Evolutionary conservation across 768 basidiomycete genomes (phyloP).

Genomic region (Kwoniella pini): DNA sequence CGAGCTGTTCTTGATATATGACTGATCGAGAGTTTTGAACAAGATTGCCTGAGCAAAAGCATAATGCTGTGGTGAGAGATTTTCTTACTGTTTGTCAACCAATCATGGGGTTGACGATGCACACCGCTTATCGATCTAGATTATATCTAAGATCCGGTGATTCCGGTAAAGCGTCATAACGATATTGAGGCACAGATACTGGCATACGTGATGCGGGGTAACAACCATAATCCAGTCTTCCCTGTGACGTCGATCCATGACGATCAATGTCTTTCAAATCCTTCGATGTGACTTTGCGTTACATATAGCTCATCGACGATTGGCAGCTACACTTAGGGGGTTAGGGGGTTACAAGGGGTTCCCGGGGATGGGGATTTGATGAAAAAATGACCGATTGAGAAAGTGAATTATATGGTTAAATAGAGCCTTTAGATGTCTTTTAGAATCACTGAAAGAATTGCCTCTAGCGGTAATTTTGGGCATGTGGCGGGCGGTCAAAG

Average conservation of each 20-base stretch:
- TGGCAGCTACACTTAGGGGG: no score
- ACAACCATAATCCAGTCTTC: not conserved
- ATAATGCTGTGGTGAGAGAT: slow-evolving; percentile 1
- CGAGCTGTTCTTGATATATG: not conserved
- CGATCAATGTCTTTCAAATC: no score
- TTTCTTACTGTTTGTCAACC: not conserved
- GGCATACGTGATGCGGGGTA: not conserved
- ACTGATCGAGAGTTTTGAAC: not conserved
- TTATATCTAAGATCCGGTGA: not conserved
- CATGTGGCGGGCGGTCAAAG: no score
- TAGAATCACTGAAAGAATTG: no score
- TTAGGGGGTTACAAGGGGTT: no score
- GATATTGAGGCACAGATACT: not conserved
- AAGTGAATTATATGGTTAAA: no score
- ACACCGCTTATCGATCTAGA: not conserved
- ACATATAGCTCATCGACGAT: no score
- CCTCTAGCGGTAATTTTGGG: no score
- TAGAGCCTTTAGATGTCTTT: no score
- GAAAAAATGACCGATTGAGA: no score
- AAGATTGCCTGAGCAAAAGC: slow-evolving; percentile 1
- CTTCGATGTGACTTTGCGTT: no score
- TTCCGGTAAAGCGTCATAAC: slow-evolving; percentile 5
- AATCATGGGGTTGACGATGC: slow-evolving; percentile 5
- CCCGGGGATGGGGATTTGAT: no score
- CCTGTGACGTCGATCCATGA: not conserved